Percentiles rank a stretch among this genome's conserved stretches.
phyloP scores from a whole-genome alignment of 805 yeast genomes.

The Kodamaea sagamina region DNA sequence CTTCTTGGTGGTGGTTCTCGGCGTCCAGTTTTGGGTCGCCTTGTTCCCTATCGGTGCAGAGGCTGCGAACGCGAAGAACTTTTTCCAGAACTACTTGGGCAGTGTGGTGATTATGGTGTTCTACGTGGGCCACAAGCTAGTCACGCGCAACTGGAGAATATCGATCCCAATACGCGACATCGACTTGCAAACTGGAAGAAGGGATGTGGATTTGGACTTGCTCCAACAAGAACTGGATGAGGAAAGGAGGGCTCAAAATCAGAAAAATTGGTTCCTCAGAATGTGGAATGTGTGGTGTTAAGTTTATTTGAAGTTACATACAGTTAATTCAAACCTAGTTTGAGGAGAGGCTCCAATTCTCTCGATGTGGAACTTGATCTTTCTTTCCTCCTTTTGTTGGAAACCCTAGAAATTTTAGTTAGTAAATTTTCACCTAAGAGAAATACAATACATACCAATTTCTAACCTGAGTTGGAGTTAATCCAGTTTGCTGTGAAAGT shows the following conservation, averaged over 20 bases:
- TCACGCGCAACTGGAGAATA: slow-evolving; percentile 21
- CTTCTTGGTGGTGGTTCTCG: slow-evolving; percentile 24
- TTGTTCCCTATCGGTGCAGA: slow-evolving; percentile 24
- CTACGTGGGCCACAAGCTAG: slow-evolving; percentile 27
- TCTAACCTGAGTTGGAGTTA: not conserved
- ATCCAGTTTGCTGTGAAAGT: not conserved
- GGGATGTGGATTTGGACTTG: slow-evolving; percentile 24
- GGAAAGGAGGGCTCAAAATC: slow-evolving; percentile 17
- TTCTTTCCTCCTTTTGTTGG: not conserved
- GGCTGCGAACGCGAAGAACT: slow-evolving; percentile 21
- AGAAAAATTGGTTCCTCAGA: slow-evolving; percentile 19
- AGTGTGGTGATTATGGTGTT: slow-evolving; percentile 25
- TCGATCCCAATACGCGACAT: slow-evolving; percentile 23
- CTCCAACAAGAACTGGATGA: slow-evolving; percentile 25
- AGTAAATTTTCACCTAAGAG: not conserved
- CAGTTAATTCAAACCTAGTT: not conserved
- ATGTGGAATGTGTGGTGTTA: slow-evolving; percentile 15
- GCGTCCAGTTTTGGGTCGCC: slow-evolving; percentile 31
- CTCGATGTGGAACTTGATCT: not conserved
- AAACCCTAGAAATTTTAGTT: not conserved
- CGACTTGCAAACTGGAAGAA: slow-evolving; percentile 30
- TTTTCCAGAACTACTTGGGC: slow-evolving; percentile 30
- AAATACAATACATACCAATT: not conserved
- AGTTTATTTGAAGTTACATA: slow-evolving; percentile 10
- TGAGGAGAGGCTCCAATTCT: not conserved